phyloP scores from a whole-genome alignment of 1,284 basidiomycete species.

The Malassezia sympodialis region DNA sequence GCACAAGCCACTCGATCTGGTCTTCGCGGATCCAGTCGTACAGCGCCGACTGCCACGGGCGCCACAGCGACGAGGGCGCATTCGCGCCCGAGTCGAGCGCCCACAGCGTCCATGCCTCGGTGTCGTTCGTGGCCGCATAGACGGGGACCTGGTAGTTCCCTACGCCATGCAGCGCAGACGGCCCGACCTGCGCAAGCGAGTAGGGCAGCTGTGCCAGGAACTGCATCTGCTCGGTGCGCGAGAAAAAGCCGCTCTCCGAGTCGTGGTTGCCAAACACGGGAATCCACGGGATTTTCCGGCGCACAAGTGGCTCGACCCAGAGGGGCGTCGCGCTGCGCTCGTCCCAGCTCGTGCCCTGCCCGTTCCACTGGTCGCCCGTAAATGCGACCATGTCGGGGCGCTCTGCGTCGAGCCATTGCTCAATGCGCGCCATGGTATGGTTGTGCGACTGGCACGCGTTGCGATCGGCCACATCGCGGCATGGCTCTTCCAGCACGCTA shows the following conservation, averaged over 20 bases:
- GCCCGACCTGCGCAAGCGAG: constrained; percentile 67
- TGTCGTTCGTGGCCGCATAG: constrained; percentile 51
- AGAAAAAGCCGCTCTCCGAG: constrained; percentile 27
- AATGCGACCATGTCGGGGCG: constrained; percentile 75
- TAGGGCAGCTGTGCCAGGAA: constrained; percentile 67
- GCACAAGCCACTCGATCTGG: constrained; percentile 36
- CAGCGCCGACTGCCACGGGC: constrained; percentile 22
- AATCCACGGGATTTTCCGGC: constrained; percentile 72
- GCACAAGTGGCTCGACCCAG: constrained; percentile 66
- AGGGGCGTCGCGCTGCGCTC: constrained; percentile 73
- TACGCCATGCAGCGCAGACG: constrained; percentile 58
- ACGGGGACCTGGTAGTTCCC: constrained; percentile 18
- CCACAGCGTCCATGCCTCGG: constrained; percentile 76
- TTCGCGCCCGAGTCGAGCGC: constrained; percentile 75
- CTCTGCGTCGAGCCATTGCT: constrained; percentile 57
- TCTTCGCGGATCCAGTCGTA: constrained; percentile 37
- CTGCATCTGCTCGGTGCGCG: constrained; percentile 55
- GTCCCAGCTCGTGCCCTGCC: constrained; percentile 76
- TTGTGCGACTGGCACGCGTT: constrained; percentile 24
- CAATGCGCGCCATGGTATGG: constrained; percentile 26
- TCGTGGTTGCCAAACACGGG: constrained; percentile 77
- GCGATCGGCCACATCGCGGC: constrained; percentile 24
- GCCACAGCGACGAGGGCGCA: constrained; percentile 21
- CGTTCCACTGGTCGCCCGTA: constrained; percentile 49
- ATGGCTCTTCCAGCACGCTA: constrained; percentile 28